Evolutionary conservation across 2,329 filamentous ascomycete genomes (phyloP).

Genomic region (Cytospora piceae): DNA sequence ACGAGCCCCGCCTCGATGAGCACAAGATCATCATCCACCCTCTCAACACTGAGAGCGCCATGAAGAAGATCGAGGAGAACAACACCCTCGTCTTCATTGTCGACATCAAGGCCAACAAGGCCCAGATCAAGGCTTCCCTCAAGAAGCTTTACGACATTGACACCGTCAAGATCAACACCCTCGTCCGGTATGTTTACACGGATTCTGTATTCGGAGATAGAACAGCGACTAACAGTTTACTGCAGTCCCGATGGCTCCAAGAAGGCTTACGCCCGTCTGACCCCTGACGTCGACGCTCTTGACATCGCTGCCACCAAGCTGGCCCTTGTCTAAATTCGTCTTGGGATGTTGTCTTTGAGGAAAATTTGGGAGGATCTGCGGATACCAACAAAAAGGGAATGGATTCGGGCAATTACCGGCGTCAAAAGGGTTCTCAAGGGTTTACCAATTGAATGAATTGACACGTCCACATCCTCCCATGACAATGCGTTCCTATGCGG

Average conservation of each 20-base stretch:
- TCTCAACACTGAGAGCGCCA: slow-evolving; percentile 98
- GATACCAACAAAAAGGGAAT: slow-evolving; percentile 26
- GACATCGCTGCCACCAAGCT: slow-evolving; percentile 99
- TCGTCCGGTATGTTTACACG: slow-evolving; percentile 75
- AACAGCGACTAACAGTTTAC: slow-evolving; percentile 28
- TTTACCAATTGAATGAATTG: slow-evolving; percentile 33
- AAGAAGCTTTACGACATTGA: slow-evolving; percentile 99
- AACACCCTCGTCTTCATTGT: slow-evolving; percentile 99
- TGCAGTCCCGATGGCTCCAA: slow-evolving; percentile 89
- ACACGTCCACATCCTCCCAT: slow-evolving; percentile 29
- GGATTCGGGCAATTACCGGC: slow-evolving; percentile 28
- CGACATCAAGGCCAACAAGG: slow-evolving; percentile 98
- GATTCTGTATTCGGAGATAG: neutral
- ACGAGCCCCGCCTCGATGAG: slow-evolving; percentile 90
- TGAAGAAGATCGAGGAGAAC: slow-evolving; percentile 99
- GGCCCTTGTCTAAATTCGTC: slow-evolving; percentile 81
- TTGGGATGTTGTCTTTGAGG: slow-evolving; percentile 43
- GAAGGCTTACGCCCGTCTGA: slow-evolving; percentile 98
- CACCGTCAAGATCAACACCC: slow-evolving; percentile 98
- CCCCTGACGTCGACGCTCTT: slow-evolving; percentile 94
- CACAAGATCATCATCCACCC: slow-evolving; percentile 98
- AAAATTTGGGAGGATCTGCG: slow-evolving; percentile 23
- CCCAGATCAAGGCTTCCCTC: slow-evolving; percentile 95
- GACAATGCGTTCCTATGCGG: slow-evolving; percentile 6
- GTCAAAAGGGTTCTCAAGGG: slow-evolving; percentile 29